Conservation (phyloP, 169 alveolate species). For the Toxoplasma gondii region DNA sequence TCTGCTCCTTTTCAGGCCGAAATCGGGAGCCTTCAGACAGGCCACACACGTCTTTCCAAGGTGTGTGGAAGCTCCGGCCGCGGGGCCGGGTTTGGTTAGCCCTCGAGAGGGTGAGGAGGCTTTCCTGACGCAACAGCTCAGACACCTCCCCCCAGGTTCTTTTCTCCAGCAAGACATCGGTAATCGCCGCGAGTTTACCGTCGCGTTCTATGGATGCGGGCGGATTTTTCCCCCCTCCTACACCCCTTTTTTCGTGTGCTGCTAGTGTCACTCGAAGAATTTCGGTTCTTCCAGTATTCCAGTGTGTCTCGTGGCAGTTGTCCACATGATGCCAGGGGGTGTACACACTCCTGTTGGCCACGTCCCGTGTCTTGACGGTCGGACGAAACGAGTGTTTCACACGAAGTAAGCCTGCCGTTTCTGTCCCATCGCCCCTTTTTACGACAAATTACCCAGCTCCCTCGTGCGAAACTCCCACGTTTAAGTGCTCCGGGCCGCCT, state of each 20-base stretch:
- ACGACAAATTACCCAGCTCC: too few relatives aligned
- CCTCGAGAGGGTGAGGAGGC: not conserved
- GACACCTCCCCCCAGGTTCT: constrained; percentile 13
- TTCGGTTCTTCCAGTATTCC: not conserved
- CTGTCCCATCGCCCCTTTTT: too few relatives aligned
- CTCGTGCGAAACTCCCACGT: too few relatives aligned
- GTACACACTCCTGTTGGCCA: not conserved
- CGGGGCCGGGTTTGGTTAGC: constrained; percentile 1
- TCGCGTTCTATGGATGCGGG: not conserved
- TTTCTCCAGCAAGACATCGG: not conserved
- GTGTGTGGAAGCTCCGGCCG: not conserved
- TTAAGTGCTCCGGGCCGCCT: too few relatives aligned
- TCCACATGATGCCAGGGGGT: not conserved
- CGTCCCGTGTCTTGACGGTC: constrained; percentile 10
- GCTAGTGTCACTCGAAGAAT: not conserved
- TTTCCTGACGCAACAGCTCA: not conserved
- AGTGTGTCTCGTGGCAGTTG: not conserved
- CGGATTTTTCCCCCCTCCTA: not conserved
- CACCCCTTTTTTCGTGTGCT: not conserved
- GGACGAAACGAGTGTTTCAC: not conserved
- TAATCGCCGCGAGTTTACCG: not conserved
- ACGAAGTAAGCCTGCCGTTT: not conserved
- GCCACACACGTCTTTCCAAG: not conserved
- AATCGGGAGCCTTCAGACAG: not conserved
- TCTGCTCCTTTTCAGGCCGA: not conserved